Base-by-base conservation (phyloP, 257 asterid genomes). In the Cordia subcordata region DNA sequence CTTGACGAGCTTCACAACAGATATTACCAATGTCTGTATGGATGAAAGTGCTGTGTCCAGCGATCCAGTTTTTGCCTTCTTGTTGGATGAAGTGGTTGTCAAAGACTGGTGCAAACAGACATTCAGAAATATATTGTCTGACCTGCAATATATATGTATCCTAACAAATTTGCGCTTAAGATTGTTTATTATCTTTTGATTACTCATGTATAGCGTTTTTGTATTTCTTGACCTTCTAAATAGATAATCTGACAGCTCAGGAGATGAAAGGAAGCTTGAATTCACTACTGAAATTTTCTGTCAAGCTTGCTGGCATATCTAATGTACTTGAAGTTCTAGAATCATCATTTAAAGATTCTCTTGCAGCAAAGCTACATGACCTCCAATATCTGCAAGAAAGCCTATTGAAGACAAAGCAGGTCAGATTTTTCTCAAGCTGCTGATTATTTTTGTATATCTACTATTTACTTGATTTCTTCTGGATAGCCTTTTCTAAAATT, bases 21-120 rank as follows among this genome's bases (percentile, higher is more conserved):
- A 93, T 83, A 84, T 89, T 66, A 80, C 84, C 39, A 95, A 89
- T 80, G 99, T 89, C 60, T 93, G 99, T 69, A 93, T 93, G 97
- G 94, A 93, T 76, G 99, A 93, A 78, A 81, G 73, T 74, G 97
- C 97, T 62, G 95, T 93, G 58, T 93, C 97, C 40, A 89, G 95
- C 75, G 99, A 93, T 83, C 95, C 97, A 33, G 80, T 89, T 54
- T 73, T 65, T 42, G 99, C 99, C 49, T 80, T 86, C 84, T 75
- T 93, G 77, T 94, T 93, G 57, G 99, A 93, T 75, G 99, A 84
- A 81, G 90, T 85, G 82, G 99, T 93, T 50, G 88, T 93, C 68
- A 86, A 82, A 75, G 97, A 89, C 75, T 93, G 99, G 99, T 93
- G 99, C 91, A 80, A 81, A 79, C 66, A 76, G 71, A 77, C 82